phyloP scores from a whole-genome alignment of 768 basidiomycete species.

The Mrakia frigida region DNA sequence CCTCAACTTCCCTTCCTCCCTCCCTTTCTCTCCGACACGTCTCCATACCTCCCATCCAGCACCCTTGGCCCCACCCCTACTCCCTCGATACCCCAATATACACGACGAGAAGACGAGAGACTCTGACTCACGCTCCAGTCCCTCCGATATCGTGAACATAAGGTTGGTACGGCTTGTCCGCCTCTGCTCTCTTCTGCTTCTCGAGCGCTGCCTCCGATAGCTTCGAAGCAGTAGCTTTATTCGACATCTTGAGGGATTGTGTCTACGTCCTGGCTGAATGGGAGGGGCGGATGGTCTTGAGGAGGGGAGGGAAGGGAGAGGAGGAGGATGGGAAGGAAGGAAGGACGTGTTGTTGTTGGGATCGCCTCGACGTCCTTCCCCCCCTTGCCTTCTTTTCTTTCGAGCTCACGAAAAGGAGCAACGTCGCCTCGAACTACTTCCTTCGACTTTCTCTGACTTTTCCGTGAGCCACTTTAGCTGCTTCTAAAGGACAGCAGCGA shows the following conservation, averaged over 20 bases:
- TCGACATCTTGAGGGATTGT: not conserved
- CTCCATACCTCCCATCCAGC: not conserved
- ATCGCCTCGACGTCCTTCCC: not conserved
- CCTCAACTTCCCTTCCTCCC: not conserved
- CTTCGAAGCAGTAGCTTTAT: not conserved
- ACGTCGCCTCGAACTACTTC: not conserved
- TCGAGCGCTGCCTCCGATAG: conserved; percentile 2
- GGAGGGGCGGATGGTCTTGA: not conserved
- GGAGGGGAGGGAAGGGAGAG: not conserved
- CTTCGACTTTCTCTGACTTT: not conserved
- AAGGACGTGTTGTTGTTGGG: not conserved
- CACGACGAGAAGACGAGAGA: not conserved
- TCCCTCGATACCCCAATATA: not conserved
- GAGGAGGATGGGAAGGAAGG: not conserved
- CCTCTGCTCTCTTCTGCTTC: conserved; percentile 9
- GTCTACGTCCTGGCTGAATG: no score
- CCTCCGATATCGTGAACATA: conserved; percentile 18
- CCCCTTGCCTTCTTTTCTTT: not conserved
- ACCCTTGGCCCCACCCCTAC: not conserved
- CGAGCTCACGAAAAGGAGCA: not conserved
- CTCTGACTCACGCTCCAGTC: conserved; percentile 7
- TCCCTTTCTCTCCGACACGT: not conserved
- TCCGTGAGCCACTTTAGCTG: not conserved
- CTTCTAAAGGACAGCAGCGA: not conserved
- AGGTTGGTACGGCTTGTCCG: conserved; percentile 3